Evolutionary conservation across 192 early-diverging fungal genomes (phyloP).

Genomic region (Coemansia sp.): DNA sequence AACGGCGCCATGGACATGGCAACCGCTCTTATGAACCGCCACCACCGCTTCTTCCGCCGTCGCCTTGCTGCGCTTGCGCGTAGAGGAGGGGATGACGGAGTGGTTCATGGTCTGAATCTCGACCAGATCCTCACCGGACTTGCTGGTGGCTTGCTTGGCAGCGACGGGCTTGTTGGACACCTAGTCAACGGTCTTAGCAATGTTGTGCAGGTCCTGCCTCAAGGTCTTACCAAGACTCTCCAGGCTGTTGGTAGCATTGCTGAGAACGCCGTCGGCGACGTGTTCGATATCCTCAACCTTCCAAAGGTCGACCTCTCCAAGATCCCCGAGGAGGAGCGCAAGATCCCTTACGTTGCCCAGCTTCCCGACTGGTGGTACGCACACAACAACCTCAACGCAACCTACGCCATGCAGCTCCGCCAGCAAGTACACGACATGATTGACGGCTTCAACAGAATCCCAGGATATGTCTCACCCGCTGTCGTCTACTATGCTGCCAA

Average conservation of each 20-base stretch:
- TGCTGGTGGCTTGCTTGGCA: constrained; percentile 35
- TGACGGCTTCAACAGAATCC: constrained; percentile 51
- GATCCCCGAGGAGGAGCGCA: constrained; percentile 49
- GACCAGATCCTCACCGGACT: constrained; percentile 44
- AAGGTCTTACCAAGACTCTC: constrained; percentile 47
- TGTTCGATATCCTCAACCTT: constrained; percentile 50
- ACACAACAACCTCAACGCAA: constrained; percentile 50
- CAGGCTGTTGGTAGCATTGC: constrained; percentile 48
- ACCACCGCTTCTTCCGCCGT: constrained; percentile 44
- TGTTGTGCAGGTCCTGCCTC: constrained; percentile 49
- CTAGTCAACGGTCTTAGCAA: constrained; percentile 46
- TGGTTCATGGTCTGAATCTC: constrained; percentile 33
- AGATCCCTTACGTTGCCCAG: constrained; percentile 40
- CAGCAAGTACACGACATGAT: constrained; percentile 48
- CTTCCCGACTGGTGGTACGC: constrained; percentile 51
- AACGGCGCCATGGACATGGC: constrained; percentile 33
- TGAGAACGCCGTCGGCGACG: constrained; percentile 35
- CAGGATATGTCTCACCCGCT: constrained; percentile 49
- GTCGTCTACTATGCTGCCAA: constrained; percentile 47
- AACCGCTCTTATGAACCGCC: constrained; percentile 31
- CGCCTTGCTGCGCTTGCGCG: constrained; percentile 23
- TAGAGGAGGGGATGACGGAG: constrained; percentile 15
- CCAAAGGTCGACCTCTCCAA: constrained; percentile 46
- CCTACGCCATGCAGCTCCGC: constrained; percentile 46
- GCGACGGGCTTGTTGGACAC: constrained; percentile 44